Conservation (phyloP, 2,329 filamentous ascomycete genomes). For the Fonsecaea pugnacius region DNA sequence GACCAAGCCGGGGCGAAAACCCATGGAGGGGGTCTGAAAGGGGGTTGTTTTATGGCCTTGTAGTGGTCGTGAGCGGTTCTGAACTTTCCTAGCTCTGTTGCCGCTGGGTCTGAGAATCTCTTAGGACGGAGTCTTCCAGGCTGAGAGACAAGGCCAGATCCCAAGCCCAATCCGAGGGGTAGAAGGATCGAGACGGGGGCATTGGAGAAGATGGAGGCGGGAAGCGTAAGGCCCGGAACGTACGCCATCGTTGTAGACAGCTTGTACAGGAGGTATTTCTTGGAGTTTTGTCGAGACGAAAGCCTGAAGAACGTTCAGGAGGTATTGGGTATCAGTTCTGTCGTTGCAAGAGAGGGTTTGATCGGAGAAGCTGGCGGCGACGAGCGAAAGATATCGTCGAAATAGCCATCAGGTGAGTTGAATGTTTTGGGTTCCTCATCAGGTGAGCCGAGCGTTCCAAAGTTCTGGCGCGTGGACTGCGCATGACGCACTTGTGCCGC, state of each 20-base stretch:
- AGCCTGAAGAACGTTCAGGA: background rate
- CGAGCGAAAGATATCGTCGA: background rate
- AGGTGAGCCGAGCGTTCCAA: background rate
- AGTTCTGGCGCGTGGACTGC: conserved; percentile 1
- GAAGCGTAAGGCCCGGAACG: conserved; percentile 77
- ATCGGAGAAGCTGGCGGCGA: background rate
- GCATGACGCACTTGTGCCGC: conserved; percentile 5
- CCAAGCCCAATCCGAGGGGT: conserved; percentile 72
- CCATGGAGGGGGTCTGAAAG: conserved; percentile 60
- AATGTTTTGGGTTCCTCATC: conserved; percentile 7
- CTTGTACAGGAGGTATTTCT: background rate
- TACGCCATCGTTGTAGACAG: conserved; percentile 66
- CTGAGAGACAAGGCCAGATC: conserved; percentile 68
- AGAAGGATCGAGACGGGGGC: conserved; percentile 75
- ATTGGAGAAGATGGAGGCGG: conserved; percentile 70
- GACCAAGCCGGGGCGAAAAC: conserved; percentile 66
- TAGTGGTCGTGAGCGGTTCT: conserved; percentile 46
- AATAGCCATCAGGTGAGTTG: conserved; percentile 3
- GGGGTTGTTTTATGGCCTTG: conserved; percentile 50
- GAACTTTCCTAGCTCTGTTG: conserved; percentile 34
- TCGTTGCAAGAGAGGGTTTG: background rate
- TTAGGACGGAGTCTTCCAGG: conserved; percentile 51
- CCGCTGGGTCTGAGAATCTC: conserved; percentile 29
- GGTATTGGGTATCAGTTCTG: background rate
- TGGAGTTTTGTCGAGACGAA: background rate